Conservation (phyloP, 768 basidiomycete species). For the Boletus rubroflammeus region DNA sequence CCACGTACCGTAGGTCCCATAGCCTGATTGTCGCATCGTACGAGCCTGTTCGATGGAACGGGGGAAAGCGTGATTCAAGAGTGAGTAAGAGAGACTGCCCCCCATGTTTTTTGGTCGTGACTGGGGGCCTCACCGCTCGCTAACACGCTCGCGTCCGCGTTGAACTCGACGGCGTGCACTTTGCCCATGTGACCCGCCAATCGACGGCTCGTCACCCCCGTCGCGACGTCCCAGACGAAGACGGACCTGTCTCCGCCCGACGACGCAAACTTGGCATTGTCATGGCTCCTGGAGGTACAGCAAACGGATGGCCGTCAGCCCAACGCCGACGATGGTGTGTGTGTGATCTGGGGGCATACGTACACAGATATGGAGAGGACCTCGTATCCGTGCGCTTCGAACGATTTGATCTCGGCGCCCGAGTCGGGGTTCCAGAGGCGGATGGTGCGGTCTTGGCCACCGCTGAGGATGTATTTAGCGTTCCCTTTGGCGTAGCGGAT, state of each 20-base stretch:
- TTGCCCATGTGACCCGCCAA: slow-evolving; percentile 88
- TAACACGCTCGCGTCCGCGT: slow-evolving; percentile 78
- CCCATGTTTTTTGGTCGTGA: not conserved
- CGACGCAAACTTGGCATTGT: slow-evolving; percentile 92
- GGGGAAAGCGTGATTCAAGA: not conserved
- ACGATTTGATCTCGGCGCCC: slow-evolving; percentile 88
- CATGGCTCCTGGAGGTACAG: slow-evolving; percentile 58
- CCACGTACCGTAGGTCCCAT: slow-evolving; percentile 82
- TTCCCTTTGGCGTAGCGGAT: slow-evolving; percentile 87
- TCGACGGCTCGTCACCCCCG: slow-evolving; percentile 78
- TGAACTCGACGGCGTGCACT: slow-evolving; percentile 88
- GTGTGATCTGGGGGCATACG: slow-evolving; percentile 26
- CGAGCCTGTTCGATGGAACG: slow-evolving; percentile 52
- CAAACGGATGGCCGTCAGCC: not conserved
- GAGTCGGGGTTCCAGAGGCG: slow-evolving; percentile 86
- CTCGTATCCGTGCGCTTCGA: slow-evolving; percentile 92
- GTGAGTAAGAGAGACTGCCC: not conserved
- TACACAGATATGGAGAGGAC: slow-evolving; percentile 89
- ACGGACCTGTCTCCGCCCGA: slow-evolving; percentile 92
- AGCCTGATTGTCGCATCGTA: slow-evolving; percentile 88
- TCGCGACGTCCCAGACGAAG: slow-evolving; percentile 94
- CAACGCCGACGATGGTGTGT: too few relatives aligned
- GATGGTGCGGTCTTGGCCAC: slow-evolving; percentile 87
- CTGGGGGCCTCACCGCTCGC: slow-evolving; percentile 63
- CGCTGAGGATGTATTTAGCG: slow-evolving; percentile 88